A percentile compares a stretch with the other conserved stretches of the same genome.
phyloP scores from a whole-genome alignment of 129 eudicot species.

The Chrysanthemum lavandulifolium region DNA sequence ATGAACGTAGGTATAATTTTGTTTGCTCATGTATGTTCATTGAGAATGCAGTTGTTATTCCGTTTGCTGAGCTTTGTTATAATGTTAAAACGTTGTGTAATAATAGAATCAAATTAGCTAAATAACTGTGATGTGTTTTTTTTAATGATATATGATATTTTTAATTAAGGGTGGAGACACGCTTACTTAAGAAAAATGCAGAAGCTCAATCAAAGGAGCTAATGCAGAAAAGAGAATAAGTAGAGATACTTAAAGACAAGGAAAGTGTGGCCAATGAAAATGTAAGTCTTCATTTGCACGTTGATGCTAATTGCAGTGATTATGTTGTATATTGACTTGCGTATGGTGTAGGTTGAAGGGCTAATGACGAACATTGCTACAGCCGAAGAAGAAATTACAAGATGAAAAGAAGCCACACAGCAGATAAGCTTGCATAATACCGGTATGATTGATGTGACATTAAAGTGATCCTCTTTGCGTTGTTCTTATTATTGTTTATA shows the following conservation, averaged over 20 bases:
- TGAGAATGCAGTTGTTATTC: no score
- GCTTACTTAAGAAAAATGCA: conserved; percentile 53
- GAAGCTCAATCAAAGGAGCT: conserved; percentile 81
- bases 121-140: no score
- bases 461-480: no score
- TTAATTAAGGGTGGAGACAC: conserved; percentile 72
- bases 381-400: conserved; percentile 38
- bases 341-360: conserved; percentile 65
- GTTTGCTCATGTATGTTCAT: no score
- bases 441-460: no score
- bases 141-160: no score
- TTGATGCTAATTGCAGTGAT: neutral
- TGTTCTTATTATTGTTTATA: no score
- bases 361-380: conserved; percentile 85
- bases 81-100: no score
- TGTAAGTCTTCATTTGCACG: conserved; percentile 28
- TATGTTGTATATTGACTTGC: neutral
- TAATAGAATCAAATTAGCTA: no score
- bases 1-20: conserved; percentile 23
- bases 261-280: conserved; percentile 86
- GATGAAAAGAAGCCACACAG: conserved; percentile 39
- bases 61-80: no score
- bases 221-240: conserved; percentile 44
- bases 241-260: conserved; percentile 81
- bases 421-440: neutral